Percentiles rank a stretch among this genome's conserved stretches.
These are phyloP conservation scores for Polytolypa hystricis DNA, from an alignment of 2,329 filamentous ascomycete species.

Conservation along the genomic window DNA sequence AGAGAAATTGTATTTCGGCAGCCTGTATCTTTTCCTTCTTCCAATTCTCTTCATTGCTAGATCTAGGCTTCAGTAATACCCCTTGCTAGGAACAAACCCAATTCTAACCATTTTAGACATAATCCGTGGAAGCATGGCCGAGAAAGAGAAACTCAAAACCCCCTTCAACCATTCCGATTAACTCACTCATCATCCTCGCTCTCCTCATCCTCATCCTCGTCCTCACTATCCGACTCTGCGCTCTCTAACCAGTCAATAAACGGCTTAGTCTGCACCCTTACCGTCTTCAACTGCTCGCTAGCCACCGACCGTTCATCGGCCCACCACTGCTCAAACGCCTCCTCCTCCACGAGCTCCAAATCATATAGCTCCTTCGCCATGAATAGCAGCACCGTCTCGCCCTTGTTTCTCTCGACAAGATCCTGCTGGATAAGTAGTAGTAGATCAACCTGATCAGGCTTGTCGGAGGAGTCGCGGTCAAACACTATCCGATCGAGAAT, in stretches of 20 bases:
- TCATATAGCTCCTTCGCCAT: slow-evolving; percentile 77
- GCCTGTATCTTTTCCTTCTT: no score
- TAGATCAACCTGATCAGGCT: slow-evolving; percentile 72
- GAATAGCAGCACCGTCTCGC: slow-evolving; percentile 59
- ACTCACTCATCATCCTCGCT: slow-evolving; percentile 44
- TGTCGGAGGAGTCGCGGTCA: slow-evolving; percentile 40
- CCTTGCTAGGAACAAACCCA: no score
- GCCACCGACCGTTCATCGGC: slow-evolving; percentile 57
- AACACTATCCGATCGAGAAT: slow-evolving; percentile 50
- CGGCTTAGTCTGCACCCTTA: slow-evolving; percentile 62
- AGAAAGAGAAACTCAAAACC: no score
- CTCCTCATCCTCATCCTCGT: slow-evolving; percentile 53
- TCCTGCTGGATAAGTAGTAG: slow-evolving; percentile 73
- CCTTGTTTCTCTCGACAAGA: slow-evolving; percentile 53
- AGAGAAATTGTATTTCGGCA: no score
- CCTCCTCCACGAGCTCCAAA: slow-evolving; percentile 75
- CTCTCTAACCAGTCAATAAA: slow-evolving; percentile 79
- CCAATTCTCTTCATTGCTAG: no score
- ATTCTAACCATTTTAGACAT: no score
- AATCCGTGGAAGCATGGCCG: no score
- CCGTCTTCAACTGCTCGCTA: slow-evolving; percentile 55
- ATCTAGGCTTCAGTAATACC: no score
- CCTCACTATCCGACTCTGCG: slow-evolving; percentile 58
- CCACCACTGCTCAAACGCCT: slow-evolving; percentile 86
- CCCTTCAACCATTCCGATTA: no score